These are phyloP conservation scores for Gossypium gossypioides DNA, from an alignment of 441 rosid genomes.

Conservation along the genomic window DNA sequence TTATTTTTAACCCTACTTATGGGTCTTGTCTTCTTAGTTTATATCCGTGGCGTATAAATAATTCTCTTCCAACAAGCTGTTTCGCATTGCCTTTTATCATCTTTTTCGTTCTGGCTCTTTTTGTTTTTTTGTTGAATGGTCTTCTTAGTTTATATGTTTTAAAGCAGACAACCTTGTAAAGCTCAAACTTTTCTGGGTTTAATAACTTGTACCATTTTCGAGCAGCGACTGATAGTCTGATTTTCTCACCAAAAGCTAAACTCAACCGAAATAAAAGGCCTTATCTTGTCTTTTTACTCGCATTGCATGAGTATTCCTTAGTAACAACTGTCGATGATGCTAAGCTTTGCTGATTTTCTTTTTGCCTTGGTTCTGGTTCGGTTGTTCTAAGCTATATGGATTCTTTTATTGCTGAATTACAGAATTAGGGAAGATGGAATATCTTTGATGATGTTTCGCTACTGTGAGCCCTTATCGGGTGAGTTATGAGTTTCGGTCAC, in stretches of 20 bases:
- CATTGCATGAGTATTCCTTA: background rate
- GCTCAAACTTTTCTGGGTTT: slow-evolving; percentile 13
- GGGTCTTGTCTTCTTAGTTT: slow-evolving; percentile 18
- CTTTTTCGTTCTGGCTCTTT: background rate
- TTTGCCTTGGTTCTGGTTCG: slow-evolving; percentile 6
- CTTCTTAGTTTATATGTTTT: slow-evolving; percentile 18
- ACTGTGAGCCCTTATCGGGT: background rate
- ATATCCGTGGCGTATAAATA: background rate
- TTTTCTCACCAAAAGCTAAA: background rate
- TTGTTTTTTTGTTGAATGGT: background rate
- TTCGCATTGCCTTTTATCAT: background rate
- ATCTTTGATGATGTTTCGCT: background rate
- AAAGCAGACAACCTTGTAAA: slow-evolving; percentile 14
- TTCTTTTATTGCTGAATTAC: background rate
- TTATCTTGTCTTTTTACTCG: background rate
- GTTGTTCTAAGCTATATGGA: slow-evolving; percentile 20
- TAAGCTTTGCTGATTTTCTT: background rate
- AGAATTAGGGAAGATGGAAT: background rate
- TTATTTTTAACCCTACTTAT: slow-evolving; percentile 15
- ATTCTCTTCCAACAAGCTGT: background rate
- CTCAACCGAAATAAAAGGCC: background rate
- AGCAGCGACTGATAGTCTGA: background rate
- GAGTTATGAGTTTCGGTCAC: background rate
- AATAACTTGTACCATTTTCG: slow-evolving; percentile 1
- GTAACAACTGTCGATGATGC: background rate